These are phyloP conservation scores for Chalciporus piperatoides DNA, from an alignment of 1,284 basidiomycete species.

Conservation along the genomic window DNA sequence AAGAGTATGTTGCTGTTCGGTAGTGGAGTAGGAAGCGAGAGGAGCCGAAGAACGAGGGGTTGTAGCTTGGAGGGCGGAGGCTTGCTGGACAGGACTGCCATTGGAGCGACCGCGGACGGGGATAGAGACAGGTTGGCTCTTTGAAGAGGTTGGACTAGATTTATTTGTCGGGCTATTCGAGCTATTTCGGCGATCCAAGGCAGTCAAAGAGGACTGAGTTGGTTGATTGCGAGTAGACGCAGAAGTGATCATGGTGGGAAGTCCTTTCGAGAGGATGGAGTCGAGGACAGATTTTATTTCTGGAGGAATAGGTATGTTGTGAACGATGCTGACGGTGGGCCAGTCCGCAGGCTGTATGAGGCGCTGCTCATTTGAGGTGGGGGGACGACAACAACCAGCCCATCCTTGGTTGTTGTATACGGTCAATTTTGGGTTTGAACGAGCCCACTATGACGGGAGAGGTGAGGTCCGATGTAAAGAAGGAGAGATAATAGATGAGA, in stretches of 20 bases:
- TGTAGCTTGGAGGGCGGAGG: conserved; percentile 19
- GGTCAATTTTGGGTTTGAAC: conserved; percentile 49
- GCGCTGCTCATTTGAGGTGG: conserved; percentile 52
- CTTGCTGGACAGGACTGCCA: conserved; percentile 33
- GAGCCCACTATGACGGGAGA: conserved; percentile 56
- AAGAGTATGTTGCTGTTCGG: conserved; percentile 41
- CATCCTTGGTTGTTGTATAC: conserved; percentile 69
- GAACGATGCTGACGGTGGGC: conserved; percentile 69
- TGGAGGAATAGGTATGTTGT: conserved; percentile 62
- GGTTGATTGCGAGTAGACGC: conserved; percentile 25
- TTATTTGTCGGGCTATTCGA: conserved; percentile 39
- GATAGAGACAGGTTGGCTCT: conserved; percentile 33
- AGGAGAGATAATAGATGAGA: conserved; percentile 32
- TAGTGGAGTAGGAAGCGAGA: conserved; percentile 34
- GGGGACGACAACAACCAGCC: conserved; percentile 80
- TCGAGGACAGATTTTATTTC: conserved; percentile 67
- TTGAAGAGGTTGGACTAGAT: conserved; percentile 29
- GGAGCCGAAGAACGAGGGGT: conserved; percentile 33
- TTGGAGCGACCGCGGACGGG: conserved; percentile 32
- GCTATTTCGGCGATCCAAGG: conserved; percentile 49
- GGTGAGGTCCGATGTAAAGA: conserved; percentile 29
- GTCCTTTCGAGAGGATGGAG: conserved; percentile 38
- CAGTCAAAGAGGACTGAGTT: conserved; percentile 33
- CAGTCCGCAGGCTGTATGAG: conserved; percentile 72
- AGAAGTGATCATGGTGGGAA: conserved; percentile 28